Percentiles rank a stretch among this genome's conserved stretches.
These are phyloP conservation scores for Ulota crispa DNA, from an alignment of 225 moss, liverwort and hornwort genomes.

Conservation along the genomic window DNA sequence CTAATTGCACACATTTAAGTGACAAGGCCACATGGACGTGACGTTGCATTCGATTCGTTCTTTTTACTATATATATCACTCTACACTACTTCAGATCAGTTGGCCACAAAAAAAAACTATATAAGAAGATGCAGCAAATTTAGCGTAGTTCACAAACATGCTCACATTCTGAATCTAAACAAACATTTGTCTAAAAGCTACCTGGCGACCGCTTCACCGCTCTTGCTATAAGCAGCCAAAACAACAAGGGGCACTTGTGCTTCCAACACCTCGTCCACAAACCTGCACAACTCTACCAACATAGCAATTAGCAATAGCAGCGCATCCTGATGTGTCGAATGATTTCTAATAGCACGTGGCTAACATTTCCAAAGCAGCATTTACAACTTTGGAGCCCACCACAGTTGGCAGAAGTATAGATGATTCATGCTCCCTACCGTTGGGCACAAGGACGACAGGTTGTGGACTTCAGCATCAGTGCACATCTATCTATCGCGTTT, in stretches of 20 bases:
- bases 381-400: background rate
- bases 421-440: background rate
- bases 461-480: background rate
- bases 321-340: background rate
- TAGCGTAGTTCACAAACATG: background rate
- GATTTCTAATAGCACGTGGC: background rate
- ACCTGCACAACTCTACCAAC: slow-evolving; percentile 53
- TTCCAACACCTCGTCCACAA: slow-evolving; percentile 83
- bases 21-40: slow-evolving; percentile 16
- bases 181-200: slow-evolving; percentile 27
- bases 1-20: slow-evolving; percentile 41
- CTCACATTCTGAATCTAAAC: background rate
- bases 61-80: background rate
- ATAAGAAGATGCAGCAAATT: slow-evolving; percentile 6
- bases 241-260: slow-evolving; percentile 73
- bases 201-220: slow-evolving; percentile 86
- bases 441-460: background rate
- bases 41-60: slow-evolving; percentile 6
- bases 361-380: slow-evolving; percentile 13
- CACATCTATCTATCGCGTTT: background rate
- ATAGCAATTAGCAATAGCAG: slow-evolving; percentile 18
- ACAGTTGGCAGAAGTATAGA: slow-evolving; percentile 13
- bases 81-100: background rate
- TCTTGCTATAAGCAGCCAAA: slow-evolving; percentile 76
- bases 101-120: background rate